Conservation (phyloP, 179 eudicot species). For the Heliamphora pulchella region DNA sequence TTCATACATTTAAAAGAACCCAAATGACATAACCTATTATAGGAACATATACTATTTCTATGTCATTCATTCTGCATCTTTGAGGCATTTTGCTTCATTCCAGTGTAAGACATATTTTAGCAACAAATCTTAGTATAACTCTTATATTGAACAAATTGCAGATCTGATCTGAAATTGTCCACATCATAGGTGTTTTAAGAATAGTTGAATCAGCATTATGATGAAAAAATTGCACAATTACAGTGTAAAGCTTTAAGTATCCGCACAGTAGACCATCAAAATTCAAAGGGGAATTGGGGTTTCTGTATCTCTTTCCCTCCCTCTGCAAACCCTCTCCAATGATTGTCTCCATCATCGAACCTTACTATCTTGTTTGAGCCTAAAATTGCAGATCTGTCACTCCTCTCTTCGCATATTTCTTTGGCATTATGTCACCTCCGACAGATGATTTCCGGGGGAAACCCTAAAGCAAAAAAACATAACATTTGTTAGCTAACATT, state of each 20-base stretch:
- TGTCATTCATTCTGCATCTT: no score
- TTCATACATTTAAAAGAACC: no score
- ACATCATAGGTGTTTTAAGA: background rate
- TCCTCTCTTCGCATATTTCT: background rate
- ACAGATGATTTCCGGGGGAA: conserved; percentile 11
- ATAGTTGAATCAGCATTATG: background rate
- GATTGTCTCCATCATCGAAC: conserved; percentile 1
- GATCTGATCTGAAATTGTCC: no score
- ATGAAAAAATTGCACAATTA: background rate
- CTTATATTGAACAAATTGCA: no score
- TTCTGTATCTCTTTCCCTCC: background rate
- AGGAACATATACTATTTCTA: no score
- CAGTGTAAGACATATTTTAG: no score
- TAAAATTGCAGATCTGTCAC: background rate
- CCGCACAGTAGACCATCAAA: background rate
- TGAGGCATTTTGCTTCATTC: no score
- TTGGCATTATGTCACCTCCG: background rate
- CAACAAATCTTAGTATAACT: no score
- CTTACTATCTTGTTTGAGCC: background rate
- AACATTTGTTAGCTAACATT: background rate
- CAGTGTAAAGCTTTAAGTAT: background rate
- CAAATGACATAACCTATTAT: no score
- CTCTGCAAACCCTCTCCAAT: background rate
- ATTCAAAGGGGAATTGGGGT: background rate
- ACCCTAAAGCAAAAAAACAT: conserved; percentile 4